Base-by-base conservation (phyloP, 345 rosid genomes). In the Sonneratia alba region DNA sequence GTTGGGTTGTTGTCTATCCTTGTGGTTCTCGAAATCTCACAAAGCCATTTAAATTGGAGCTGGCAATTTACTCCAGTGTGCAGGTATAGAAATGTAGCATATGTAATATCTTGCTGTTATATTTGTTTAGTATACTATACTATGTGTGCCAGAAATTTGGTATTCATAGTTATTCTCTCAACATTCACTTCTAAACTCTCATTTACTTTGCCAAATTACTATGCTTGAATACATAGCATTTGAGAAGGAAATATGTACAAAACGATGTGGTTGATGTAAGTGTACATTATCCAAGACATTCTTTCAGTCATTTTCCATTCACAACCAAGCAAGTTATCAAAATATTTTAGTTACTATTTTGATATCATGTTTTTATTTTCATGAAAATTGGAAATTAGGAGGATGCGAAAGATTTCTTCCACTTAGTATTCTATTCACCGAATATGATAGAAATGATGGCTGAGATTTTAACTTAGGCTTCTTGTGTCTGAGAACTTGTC, bases 1-100 rank as follows among this genome's bases (percentile, higher is more conserved):
- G 97, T 70, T 96, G 99, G 98, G 98, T 86, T 65, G 98, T 85
- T 71, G 66, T 96, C 70, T 81, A 86, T 72, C 99, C 99, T 13
- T 86, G 87, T 36, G 98, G 98, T 75, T 85, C 98, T 45, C 89
- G 91, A 66, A 85, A 84, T 67, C 84, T 82, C 63, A 51, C 81
- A 34, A 81, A 82, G 78, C 94, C 97, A 75, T 89, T 83, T 82
- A 96, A 91, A 84, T 82, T 96, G 85, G 96, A 90, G 83, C 81
- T 96, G 48, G 99, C 90, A 71, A 87, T 92, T 72, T 96, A 92
- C 79, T 69, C 88, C 69, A 86, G 80, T 77, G 42, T 81, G 68
- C 96, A 86, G 94, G 98, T 95, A 82, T 27, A 22, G 32, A 48
- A 38, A 48, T 21, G 36, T 10, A 18, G 66, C 40, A 24, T 45